Base-by-base conservation (phyloP, 306 rosid species). In the Sphenostylis stenocarpa region DNA sequence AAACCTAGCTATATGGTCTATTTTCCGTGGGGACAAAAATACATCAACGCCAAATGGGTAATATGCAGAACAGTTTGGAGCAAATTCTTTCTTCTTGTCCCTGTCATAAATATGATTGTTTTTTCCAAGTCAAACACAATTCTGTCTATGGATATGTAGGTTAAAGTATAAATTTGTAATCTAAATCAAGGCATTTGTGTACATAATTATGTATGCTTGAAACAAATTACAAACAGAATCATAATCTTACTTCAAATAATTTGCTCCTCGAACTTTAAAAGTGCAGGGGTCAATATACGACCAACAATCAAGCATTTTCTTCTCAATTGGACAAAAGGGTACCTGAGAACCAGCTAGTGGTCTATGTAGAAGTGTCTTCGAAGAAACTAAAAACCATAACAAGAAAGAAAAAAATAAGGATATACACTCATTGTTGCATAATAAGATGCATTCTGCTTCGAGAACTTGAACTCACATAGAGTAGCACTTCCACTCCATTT, bases 41-140 rank as follows among this genome's bases (percentile, higher is more conserved):
- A 91, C 90, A 33, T 91, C 97, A 20, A 88, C 91, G 62, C 97
- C 97, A 82, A 91, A 82, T n/a, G 97, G 95, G 26, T 88, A 76
- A 86, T 89, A 91, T 43, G 97, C 97, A 76, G 95, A 79, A 81
- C 26, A 47, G 60, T 76, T 85, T 11, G 88, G 38, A 79, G 95
- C 93, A 76, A 76, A 74, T 6, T 86, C 93, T 80, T 90, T 91
- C 88, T 82, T 91, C 88, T 88, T 91, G 84, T 88, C 97, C 86
- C 97, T 91, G 85, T 70, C 81, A 73, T 29, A 55, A 43, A 65
- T 39, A 38, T 11, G n/a, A 20, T 4, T 15, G 3, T 23, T 14
- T 3, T 20, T 1, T 55, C 26, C 45, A 58, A 68, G 70, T 61
- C 13, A 60, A 69, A 75, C 44, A 44, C 14, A 39, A 38, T 60